Base-by-base conservation (phyloP, 495 filamentous ascomycete genomes). In the Penicillium salamii region DNA sequence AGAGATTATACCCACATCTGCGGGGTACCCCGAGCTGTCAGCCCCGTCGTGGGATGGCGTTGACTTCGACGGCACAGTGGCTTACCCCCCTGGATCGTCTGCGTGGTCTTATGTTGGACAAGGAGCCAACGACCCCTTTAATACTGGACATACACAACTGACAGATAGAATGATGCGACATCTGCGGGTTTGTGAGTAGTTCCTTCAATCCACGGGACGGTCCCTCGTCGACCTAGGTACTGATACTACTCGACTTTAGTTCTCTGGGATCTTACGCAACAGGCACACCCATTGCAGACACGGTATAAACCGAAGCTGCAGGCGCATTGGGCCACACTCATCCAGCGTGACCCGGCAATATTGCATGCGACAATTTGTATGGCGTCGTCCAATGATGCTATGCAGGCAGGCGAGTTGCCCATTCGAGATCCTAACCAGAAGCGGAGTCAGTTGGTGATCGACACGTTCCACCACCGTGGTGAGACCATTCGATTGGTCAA, bases 401-500 rank as follows among this genome's bases (percentile, higher is more conserved):
- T 76, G 53, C 55, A 46, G 15, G 50, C 58, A 5, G 73, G 73
- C 6, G 68, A 71, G 18, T 57, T 74, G 26, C 69, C 69, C 5
- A 40, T 74, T 12, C 61, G 58, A 21, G 70, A 76, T 46, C 63
- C 69, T 8, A 65, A 57, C 19, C 64, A 67, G 42, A 61, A 54
- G 43, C 54, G 60, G 19, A 72, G 65, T 49, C 54, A 52, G 15
- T 57, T 75, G 7, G 58, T 76, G 34, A 61, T 76, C 11, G 73
- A 76, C 46, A 68, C 68, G 1, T 68, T 72, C 26, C 70, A 74
- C 36, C 71, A 75, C 28, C 66, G 71, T 6, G 72, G 71, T n/a
- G 70, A 75, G 50, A 76, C 73, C 7, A 76, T 76, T 43, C 57
- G 67, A 19, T 52, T 76, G 37, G 71, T 76, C 28, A 75, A 76